Percentiles rank a stretch among this genome's conserved stretches.
Conservation (phyloP, 495 filamentous ascomycete genomes). For the Hypoxylon crocopeplum region DNA sequence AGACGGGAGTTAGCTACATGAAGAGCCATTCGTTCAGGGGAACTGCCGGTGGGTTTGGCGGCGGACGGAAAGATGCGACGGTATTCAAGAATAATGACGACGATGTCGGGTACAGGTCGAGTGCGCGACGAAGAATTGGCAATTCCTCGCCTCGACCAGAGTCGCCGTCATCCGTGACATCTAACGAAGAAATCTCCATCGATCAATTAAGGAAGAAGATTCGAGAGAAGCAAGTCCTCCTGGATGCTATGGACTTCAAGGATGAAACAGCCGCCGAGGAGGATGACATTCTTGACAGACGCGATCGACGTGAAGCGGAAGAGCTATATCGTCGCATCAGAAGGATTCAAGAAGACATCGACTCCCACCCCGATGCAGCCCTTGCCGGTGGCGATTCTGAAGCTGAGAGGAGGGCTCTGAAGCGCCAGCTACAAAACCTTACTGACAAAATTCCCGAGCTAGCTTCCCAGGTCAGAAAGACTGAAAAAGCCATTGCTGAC, state of each 20-base stretch:
- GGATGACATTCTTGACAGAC: slow-evolving; percentile 88
- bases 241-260: slow-evolving; percentile 98
- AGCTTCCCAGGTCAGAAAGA: slow-evolving; percentile 87
- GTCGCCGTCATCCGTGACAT: slow-evolving; percentile 73
- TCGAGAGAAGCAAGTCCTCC: slow-evolving; percentile 89
- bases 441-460: slow-evolving; percentile 91
- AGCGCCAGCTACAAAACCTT: slow-evolving; percentile 84
- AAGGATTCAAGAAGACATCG: slow-evolving; percentile 96
- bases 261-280: slow-evolving; percentile 90
- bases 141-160: slow-evolving; percentile 75
- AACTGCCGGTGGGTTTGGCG: slow-evolving; percentile 48
- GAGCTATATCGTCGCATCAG: slow-evolving; percentile 92
- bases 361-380: slow-evolving; percentile 82
- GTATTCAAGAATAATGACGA: slow-evolving; percentile 97
- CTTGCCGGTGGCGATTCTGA: slow-evolving; percentile 78
- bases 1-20: slow-evolving; percentile 96
- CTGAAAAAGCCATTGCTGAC: slow-evolving; percentile 92
- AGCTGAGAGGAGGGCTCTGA: slow-evolving; percentile 83
- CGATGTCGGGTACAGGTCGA: slow-evolving; percentile 88
- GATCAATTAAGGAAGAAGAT: slow-evolving; percentile 94
- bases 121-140: slow-evolving; percentile 85
- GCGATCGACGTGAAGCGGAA: slow-evolving; percentile 90
- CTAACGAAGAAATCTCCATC: slow-evolving; percentile 79
- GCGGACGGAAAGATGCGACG: slow-evolving; percentile 87
- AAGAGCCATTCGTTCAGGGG: slow-evolving; percentile 92